Evolutionary conservation across 2,329 filamentous ascomycete genomes (phyloP), one percentile per base, ranked within the genome.

Genomic region (Neurospora crassa): DNA sequence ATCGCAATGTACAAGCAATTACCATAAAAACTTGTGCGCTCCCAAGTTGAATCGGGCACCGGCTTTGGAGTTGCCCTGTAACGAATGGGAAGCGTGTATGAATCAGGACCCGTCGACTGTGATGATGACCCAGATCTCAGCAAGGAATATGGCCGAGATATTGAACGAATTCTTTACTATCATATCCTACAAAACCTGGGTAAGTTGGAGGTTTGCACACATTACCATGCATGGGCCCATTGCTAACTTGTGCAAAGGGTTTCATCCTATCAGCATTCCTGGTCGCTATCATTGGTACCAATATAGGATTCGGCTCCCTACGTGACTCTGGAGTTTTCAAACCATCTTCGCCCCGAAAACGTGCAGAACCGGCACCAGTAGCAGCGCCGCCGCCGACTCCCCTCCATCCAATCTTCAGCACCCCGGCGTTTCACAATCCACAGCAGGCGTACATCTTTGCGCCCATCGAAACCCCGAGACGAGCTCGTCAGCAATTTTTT

Each of bases 151-250:
- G 78, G 95, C 95, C 0, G 89, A 93, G 78, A 97, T 99, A 53
- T 91, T 98, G 80, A 97, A 98, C 79, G 91, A 91, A 77, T 97
- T 98, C 79, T 90, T 97, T 5, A 93, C 97, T 76, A 90, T 92
- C 6, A 94, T 98, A 80, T 93, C 91, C 74, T 91, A 93, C 81
- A 97, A 97, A 81, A 85, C 86, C 11, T 86, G 86, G 82, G 87
- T 88, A 80, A 74, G 84, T 79, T 63, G 53, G 53, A 14, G 18
- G 11, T n/a, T 37, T 18, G n/a, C n/a, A 29, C 24, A 29, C 40
- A 12, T 40, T 37, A 70, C 34, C 53, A 24, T 67, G n/a, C 14
- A 14, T 12, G 11, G n/a, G 40, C 40, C n/a, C 67, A 70, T 70
- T 74, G 76, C 72, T 77, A 70, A 34, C 69, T n/a, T 43, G 34